Evolutionary conservation across 345 rosid species (phyloP).

Genomic region (Pistacia atlantica): DNA sequence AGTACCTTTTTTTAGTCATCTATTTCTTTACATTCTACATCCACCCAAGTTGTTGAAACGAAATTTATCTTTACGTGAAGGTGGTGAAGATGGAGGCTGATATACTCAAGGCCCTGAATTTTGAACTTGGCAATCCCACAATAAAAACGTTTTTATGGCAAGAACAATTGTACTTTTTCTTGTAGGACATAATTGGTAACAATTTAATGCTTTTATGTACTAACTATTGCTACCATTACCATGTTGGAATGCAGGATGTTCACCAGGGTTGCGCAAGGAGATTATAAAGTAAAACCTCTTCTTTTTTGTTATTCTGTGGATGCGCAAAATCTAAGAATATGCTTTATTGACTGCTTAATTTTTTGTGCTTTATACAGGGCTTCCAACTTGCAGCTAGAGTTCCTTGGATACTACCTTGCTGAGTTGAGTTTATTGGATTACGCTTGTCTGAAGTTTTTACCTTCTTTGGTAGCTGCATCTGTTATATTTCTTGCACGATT

Average conservation of each 20-base stretch:
- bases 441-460: conserved; percentile 59
- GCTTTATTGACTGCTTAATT: neutral
- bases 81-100: conserved; percentile 84
- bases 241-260: conserved; percentile 51
- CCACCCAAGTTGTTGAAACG: neutral
- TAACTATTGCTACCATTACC: conserved; percentile 11
- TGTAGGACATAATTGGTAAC: neutral
- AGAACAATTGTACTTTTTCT: neutral
- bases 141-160: conserved; percentile 63
- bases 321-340: neutral
- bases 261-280: conserved; percentile 57
- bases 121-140: conserved; percentile 79
- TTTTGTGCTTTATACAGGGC: conserved; percentile 33
- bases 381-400: conserved; percentile 60
- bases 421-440: conserved; percentile 82
- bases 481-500: conserved; percentile 68
- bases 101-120: conserved; percentile 54
- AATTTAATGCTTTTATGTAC: neutral
- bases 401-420: conserved; percentile 73
- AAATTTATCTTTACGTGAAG: conserved; percentile 25
- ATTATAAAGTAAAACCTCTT: conserved; percentile 30
- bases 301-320: neutral
- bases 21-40: no score
- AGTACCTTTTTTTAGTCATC: neutral
- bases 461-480: conserved; percentile 76